Evolutionary conservation across 257 asterid species (phyloP), one percentile per base, ranked within the genome.

Genomic region (Forsythia suspensa): DNA sequence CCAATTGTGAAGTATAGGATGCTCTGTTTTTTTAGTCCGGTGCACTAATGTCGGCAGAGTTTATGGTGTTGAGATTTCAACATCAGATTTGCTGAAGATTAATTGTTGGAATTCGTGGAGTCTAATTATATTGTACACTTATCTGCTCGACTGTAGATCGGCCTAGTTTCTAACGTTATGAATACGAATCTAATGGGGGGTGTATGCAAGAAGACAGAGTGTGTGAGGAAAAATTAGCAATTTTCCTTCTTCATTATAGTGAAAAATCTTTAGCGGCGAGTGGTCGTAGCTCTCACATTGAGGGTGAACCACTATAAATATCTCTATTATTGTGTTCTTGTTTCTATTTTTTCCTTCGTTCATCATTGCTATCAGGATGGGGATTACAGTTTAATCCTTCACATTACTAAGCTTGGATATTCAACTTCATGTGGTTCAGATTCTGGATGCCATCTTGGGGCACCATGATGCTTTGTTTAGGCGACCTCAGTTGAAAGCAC

Each of bases 401-500:
- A 3, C 69, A 24, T 21, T 9, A 61, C 39, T 63, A 63, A 8
- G 39, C 70, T 24, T 72, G 76, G 78, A 43, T 70, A 24, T 42
- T 48, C 6, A 2, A 37, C 37, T 73, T 67, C 8, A 43, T 16
- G 20, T 20, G 72, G 68, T 83, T 46, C 80, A 96, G 99, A 73
- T 92, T 83, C 90, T 96, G 66, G 98, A 96, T 82, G 87, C 86
- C 79, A 95, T 92, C 63, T 77, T 96, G 86, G 99, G 99, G 69
- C 99, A 96, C 85, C 74, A 83, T 55, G 96, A 89, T 83, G 95
- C 88, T 73, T 80, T 94, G 80, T 94, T 96, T 75, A 91, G 99
- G 83, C 90, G 98, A 75, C 97, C 98, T 80, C 99, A 96, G 78
- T 78, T 96, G 85, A 96, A 96, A 85, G 99, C 97, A 65, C 97